Percentiles rank a stretch among this genome's conserved stretches.
Evolutionary conservation across 768 basidiomycete species (phyloP).

Genomic region (Mycena polygramma): DNA sequence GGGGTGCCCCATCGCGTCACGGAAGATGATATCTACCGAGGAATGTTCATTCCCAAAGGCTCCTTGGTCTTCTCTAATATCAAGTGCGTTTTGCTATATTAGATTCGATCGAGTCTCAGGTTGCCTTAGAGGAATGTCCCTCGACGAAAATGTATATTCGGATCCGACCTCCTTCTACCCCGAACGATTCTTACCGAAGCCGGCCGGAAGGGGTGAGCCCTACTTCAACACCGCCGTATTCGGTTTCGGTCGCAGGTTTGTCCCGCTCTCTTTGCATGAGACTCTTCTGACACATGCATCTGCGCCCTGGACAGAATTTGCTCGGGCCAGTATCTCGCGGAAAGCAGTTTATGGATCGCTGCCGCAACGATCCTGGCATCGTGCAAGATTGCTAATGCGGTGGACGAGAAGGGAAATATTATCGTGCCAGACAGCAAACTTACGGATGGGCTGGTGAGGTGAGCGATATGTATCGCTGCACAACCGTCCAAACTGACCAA

Average conservation of each 20-base stretch:
- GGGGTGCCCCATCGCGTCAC: slow-evolving; percentile 47
- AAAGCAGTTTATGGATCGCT: slow-evolving; percentile 18
- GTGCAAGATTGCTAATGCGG: slow-evolving; percentile 1
- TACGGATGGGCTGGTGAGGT: background rate
- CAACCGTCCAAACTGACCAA: too few species aligned
- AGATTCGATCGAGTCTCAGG: background rate
- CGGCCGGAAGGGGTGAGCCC: slow-evolving; percentile 5
- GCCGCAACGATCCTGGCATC: slow-evolving; percentile 10
- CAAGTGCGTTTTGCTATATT: slow-evolving; percentile 39
- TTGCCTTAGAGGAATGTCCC: slow-evolving; percentile 1
- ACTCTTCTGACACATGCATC: background rate
- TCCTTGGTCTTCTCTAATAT: slow-evolving; percentile 48
- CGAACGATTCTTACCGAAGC: background rate
- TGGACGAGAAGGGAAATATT: slow-evolving; percentile 8
- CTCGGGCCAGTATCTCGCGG: slow-evolving; percentile 10
- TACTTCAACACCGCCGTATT: background rate
- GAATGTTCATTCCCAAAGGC: slow-evolving; percentile 39
- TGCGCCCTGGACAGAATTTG: background rate
- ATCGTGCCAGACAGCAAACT: background rate
- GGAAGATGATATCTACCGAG: slow-evolving; percentile 51
- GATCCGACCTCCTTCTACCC: background rate
- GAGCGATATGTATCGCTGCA: background rate
- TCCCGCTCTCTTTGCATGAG: background rate
- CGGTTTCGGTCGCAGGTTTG: slow-evolving; percentile 13
- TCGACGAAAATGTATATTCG: background rate